Evolutionary conservation across 2,329 filamentous ascomycete species (phyloP).

Genomic region (Teratosphaeriaceae sp.): DNA sequence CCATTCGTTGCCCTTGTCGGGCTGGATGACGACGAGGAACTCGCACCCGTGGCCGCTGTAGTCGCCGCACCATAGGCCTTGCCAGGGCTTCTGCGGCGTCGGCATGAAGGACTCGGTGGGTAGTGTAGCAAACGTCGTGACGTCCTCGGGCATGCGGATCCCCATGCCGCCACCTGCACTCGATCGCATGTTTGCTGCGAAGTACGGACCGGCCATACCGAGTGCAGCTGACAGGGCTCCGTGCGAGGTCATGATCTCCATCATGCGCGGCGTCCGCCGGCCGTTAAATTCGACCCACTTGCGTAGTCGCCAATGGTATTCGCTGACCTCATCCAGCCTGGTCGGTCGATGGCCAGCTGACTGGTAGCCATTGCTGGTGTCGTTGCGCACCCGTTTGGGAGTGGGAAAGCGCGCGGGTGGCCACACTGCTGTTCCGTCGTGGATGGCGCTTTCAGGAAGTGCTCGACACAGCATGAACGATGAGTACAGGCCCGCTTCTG

Average conservation of each 20-base stretch:
- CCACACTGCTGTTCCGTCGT: constrained; percentile 52
- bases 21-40: constrained; percentile 76
- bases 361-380: constrained; percentile 38
- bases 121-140: constrained; percentile 64
- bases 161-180: constrained; percentile 33
- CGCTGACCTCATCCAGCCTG: constrained; percentile 54
- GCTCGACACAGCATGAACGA: constrained; percentile 60
- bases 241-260: constrained; percentile 18
- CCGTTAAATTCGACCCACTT: constrained; percentile 64
- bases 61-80: constrained; percentile 89
- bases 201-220: constrained; percentile 23
- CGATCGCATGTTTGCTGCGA: constrained; percentile 15
- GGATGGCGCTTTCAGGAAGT: constrained; percentile 37
- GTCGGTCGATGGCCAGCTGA: constrained; percentile 45
- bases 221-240: constrained; percentile 19
- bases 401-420: constrained; percentile 67
- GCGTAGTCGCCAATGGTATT: constrained; percentile 65
- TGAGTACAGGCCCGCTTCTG: constrained; percentile 48
- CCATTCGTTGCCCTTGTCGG: constrained; percentile 41
- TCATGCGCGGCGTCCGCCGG: constrained; percentile 22
- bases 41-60: constrained; percentile 85
- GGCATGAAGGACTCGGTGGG: constrained; percentile 72
- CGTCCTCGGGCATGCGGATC: constrained; percentile 44
- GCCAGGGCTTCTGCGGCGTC: constrained; percentile 70
- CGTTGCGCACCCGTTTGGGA: constrained; percentile 48